Conservation (phyloP, 345 rosid species). For the Eucalyptus sp. region DNA sequence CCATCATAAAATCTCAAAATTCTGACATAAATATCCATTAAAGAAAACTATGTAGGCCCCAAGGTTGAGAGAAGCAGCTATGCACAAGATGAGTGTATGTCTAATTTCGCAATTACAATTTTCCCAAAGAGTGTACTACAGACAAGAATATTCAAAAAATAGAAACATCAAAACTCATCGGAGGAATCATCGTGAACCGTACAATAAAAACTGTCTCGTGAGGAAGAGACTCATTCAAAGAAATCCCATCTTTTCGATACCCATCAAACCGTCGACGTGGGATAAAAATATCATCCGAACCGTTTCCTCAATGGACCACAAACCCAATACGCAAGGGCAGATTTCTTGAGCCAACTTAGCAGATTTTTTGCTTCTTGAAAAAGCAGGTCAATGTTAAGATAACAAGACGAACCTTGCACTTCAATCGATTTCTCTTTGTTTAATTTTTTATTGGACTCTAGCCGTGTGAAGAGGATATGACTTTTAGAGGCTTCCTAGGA, state of each 20-base stretch:
- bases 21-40: not conserved
- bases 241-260: not conserved
- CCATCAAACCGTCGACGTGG: not conserved
- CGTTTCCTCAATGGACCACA: not conserved
- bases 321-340: not conserved
- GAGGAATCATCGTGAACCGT: not conserved
- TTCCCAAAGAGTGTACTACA: not conserved
- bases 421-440: not conserved
- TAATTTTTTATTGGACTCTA: not conserved
- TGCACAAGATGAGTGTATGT: not conserved
- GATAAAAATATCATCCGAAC: not conserved
- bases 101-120: not conserved
- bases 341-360: not conserved
- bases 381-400: not conserved
- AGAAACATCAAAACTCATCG: not conserved
- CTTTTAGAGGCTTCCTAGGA: not conserved
- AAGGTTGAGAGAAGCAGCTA: not conserved
- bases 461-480: not conserved
- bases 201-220: not conserved
- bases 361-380: not conserved
- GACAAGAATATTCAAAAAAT: not conserved
- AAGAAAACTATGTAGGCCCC: not conserved
- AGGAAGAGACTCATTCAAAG: not conserved
- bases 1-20: not conserved
- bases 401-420: not conserved